Base-by-base conservation (phyloP, 306 rosid genomes). In the Boehmeria nivea region DNA sequence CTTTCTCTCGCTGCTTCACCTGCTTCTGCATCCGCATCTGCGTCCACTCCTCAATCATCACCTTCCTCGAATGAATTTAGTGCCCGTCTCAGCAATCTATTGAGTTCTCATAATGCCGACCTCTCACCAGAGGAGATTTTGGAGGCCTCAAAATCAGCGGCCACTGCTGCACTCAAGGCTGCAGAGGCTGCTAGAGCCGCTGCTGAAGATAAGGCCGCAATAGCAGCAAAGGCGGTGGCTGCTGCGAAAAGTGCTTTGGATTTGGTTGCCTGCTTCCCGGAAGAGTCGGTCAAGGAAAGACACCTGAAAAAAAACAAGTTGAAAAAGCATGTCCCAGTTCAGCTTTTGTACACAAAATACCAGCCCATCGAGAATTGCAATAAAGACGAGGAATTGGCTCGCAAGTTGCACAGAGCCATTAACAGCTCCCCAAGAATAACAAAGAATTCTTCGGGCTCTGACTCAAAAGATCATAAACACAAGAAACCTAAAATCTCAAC, bases 301-400 rank as follows among this genome's bases (percentile, higher is more conserved):
- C 72, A 69, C 58, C 61, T 72, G 77, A 84, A 78, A 53, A 87
- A 71, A 83, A 87, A 63, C 75, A 91, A 91, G 84, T 75, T 79
- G 33, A 84, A 86, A 76, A 91, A 91, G 73, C 98, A 91, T 51
- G 76, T 91, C 51, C 98, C 96, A 14, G 98, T 91, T 74, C 89
- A 87, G 75, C 83, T 84, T 40, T 72, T 91, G 87, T 91, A 91
- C 85, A 82, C 80, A 75, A 91, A 84, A 60, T 72, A 84, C 72
- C 87, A 78, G 71, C 94, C 91, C 7, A 44, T 82, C 27, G 95
- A 82, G 72, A 86, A 74, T 68, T 76, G 79, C 59, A 74, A 63
- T 69, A 90, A 77, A 75, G 97, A 90, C 51, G 97, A 86, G 81
- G 97, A 84, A 59, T 59, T 90, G 48, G 97, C 97, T 65, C 86